Base-by-base conservation (phyloP, 768 basidiomycete genomes). In the Pleurotus eryngii region DNA sequence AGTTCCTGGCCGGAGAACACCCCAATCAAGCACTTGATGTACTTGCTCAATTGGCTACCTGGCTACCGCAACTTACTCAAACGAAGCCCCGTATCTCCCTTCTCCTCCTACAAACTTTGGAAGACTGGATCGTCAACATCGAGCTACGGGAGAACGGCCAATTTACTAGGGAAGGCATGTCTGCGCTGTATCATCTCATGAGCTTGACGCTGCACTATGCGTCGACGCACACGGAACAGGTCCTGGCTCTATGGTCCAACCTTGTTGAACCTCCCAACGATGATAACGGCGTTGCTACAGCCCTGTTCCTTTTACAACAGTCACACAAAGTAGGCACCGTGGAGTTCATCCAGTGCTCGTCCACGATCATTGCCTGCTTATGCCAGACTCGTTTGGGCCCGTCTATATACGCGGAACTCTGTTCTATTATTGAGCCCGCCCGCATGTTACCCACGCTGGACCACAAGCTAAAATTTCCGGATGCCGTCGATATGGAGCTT, bases 301-400 rank as follows among this genome's bases (percentile, higher is more conserved):
- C 90, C 49, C 81, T 87, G 27, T 98, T 93, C 70, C 76, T 98
- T 2, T 76, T 96, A 37, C 92, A 94, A 62, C 92, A 96, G 64
- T 90, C 92, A 1, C 85, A 89, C 61, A 90, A 89, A 68, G 86
- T 95, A 43, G 87, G 89, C 39, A 93, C 84, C 61, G 78, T 81
- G 4, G 81, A 84, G 14, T 95, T 92, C 70, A 81, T 96, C 58
- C 77, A 76, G 45, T 90, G 90, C 64, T 89, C 90, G 1, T 83
- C 89, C 45, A 87, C 87, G 61, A 84, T 95, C 53, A 82, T 96
- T 18, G 88, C 92, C 0, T 94, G 86, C 62, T 78, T 98, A 5
- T 91, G 90, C 53, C 87, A 90, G 57, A 90, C 89, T 22, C 76
- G 78, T 14, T 81, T 86, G 14, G 92, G 90, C 3, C 77, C 81